Conservation (phyloP, 1,139 yeast genomes). For the Scheffersomyces cryptocercus region DNA sequence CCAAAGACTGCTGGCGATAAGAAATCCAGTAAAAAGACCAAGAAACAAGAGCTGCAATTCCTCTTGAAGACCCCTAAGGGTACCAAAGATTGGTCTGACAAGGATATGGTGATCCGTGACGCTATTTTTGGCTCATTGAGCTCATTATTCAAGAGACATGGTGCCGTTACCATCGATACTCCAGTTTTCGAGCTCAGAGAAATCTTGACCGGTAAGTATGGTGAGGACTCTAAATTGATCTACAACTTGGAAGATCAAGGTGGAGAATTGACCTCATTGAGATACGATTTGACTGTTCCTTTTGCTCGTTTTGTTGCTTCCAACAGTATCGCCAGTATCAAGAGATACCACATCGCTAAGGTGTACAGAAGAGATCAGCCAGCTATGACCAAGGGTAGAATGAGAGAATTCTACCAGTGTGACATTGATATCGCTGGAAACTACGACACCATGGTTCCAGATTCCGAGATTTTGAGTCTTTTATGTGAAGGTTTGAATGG, state of each 20-base stretch:
- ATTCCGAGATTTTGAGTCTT: constrained; percentile 81
- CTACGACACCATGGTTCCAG: constrained; percentile 94
- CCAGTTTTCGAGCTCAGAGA: constrained; percentile 96
- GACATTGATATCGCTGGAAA: constrained; percentile 95
- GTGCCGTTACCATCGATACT: constrained; percentile 96
- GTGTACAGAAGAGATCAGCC: constrained; percentile 99
- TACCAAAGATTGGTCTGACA: constrained; percentile 97
- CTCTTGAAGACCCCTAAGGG: constrained; percentile 94
- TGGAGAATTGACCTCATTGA: constrained; percentile 90
- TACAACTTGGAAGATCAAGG: constrained; percentile 98
- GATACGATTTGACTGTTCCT: constrained; percentile 96
- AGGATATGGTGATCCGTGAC: constrained; percentile 93
- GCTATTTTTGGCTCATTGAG: constrained; percentile 77
- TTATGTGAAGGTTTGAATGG: constrained; percentile 81
- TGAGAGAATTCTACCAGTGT: constrained; percentile 99
- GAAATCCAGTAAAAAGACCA: constrained; percentile 29
- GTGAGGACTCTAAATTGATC: constrained; percentile 95
- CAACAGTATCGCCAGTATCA: constrained; percentile 85
- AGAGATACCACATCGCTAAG: constrained; percentile 95
- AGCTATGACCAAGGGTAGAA: constrained; percentile 98
- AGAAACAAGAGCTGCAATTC: constrained; percentile 49
- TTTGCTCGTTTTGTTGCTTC: constrained; percentile 96
- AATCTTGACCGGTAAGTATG: constrained; percentile 93
- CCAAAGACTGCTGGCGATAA: constrained; percentile 12
- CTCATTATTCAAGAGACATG: constrained; percentile 83